A percentile compares a stretch with the other conserved stretches of the same genome.
phyloP scores from a whole-genome alignment of 2,329 filamentous ascomycete genomes.

The Paracoccidioides lutzii region DNA sequence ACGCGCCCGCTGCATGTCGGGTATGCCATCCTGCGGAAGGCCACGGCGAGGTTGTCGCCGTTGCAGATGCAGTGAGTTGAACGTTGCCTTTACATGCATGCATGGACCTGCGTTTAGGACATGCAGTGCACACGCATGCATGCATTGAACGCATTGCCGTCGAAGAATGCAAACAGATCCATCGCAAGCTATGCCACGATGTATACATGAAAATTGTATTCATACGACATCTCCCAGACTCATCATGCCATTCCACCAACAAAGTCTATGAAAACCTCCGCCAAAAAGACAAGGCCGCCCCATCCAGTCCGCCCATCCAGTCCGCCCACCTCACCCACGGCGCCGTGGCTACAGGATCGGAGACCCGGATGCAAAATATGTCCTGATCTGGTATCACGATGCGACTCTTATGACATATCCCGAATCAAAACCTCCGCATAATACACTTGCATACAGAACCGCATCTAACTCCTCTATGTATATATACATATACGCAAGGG shows the following conservation, averaged over 20 bases:
- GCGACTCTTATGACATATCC: background rate
- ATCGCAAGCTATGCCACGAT: too few relatives aligned
- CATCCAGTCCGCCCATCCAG: constrained; percentile 12
- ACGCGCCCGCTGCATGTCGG: constrained; percentile 23
- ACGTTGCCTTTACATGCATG: background rate
- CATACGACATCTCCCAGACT: constrained; percentile 10
- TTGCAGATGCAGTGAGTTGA: constrained; percentile 3
- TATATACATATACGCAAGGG: constrained; percentile 25
- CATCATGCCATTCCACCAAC: constrained; percentile 12
- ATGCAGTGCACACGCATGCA: background rate
- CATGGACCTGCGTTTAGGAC: too few relatives aligned
- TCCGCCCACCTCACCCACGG: constrained; percentile 23
- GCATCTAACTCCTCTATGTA: too few relatives aligned
- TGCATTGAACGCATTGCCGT: background rate
- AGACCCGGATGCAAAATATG: constrained; percentile 22
- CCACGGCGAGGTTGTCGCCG: constrained; percentile 13
- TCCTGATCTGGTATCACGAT: constrained; percentile 31
- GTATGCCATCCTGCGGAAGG: constrained; percentile 14
- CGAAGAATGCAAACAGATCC: background rate
- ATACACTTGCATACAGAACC: background rate
- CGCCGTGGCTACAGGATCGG: constrained; percentile 28
- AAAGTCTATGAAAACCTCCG: constrained; percentile 19
- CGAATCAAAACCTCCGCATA: background rate
- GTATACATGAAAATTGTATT: too few relatives aligned
- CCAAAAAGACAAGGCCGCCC: constrained; percentile 11